Percentiles rank a stretch among this genome's conserved stretches.
Evolutionary conservation across 2,329 filamentous ascomycete species (phyloP).

Genomic region (Pseudocercospora vitis): DNA sequence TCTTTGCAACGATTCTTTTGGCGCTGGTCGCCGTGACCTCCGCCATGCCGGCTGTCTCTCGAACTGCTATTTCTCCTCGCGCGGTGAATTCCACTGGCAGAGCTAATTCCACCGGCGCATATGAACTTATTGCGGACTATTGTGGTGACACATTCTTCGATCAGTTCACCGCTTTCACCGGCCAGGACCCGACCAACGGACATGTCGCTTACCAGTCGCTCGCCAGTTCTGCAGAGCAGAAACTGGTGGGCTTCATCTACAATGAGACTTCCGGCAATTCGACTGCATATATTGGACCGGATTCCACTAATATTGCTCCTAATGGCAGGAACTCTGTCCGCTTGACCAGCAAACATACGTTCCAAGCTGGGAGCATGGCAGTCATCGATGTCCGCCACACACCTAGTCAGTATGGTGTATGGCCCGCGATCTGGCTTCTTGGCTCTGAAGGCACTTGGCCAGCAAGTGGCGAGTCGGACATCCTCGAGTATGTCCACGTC

Average conservation of each 20-base stretch:
- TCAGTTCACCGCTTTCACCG: constrained; percentile 47
- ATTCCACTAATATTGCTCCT: constrained; percentile 39
- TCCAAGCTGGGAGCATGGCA: constrained; percentile 51
- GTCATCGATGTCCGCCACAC: constrained; percentile 54
- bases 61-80: constrained; percentile 16
- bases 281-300: constrained; percentile 50
- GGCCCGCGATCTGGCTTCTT: constrained; percentile 53
- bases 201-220: constrained; percentile 28
- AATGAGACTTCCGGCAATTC: constrained; percentile 34
- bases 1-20: not conserved
- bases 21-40: constrained; percentile 14
- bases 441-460: constrained; percentile 40
- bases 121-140: constrained; percentile 35
- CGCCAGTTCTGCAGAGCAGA: constrained; percentile 39
- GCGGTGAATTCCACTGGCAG: constrained; percentile 14
- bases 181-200: constrained; percentile 47
- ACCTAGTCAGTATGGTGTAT: constrained; percentile 53
- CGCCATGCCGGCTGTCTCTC: constrained; percentile 9
- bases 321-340: constrained; percentile 49
- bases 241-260: constrained; percentile 45
- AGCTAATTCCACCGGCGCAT: constrained; percentile 23
- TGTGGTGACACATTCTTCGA: constrained; percentile 45
- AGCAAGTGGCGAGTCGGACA: constrained; percentile 49
- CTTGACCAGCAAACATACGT: constrained; percentile 48
- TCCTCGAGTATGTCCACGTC: constrained; percentile 51